Base-by-base conservation (phyloP, 179 eudicot genomes). In the Heliamphora pulchella region DNA sequence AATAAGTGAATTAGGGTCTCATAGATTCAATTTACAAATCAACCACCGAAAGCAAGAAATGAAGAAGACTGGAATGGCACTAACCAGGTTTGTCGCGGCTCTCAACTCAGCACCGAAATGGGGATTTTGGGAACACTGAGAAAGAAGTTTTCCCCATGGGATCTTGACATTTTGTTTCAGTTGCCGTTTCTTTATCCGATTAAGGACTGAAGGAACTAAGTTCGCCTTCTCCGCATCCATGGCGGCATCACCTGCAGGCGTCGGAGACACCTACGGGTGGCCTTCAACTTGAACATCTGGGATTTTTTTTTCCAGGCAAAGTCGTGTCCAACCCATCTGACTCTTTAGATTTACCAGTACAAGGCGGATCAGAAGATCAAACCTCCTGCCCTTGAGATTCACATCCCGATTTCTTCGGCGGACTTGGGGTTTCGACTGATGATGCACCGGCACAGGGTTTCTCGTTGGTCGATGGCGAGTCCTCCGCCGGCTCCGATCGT, bases 81-180 rank as follows among this genome's bases (percentile, higher is more conserved):
- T n/a, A n/a, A n/a, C n/a, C n/a, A n/a, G n/a, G n/a, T n/a, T n/a
- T n/a, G n/a, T n/a, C n/a, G n/a, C n/a, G n/a, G n/a, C n/a, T n/a
- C n/a, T n/a, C n/a, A n/a, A n/a, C n/a, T n/a, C n/a, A n/a, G n/a
- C n/a, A n/a, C n/a, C n/a, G n/a, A n/a, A n/a, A n/a, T n/a, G n/a
- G n/a, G n/a, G n/a, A n/a, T n/a, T n/a, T n/a, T n/a, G 86, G 44
- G 97, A 83, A 58, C 83, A 88, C 90, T 92, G 93, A 7, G 98
- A 94, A 63, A 94, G 89, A 54, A 94, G 96, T 82, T 90, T 89
- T 48, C 91, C 97, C 98, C 97, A 94, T 0, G 95, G 88, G 66
- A 82, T 79, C 55, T 87, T 85, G 58, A 20, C 81, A 63, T 86
- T 88, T 6, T 74, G 78, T 73, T 84, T 84, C 76, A 74, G 50